Conservation (phyloP, 2,329 filamentous ascomycete genomes). For the Cadophora gregata region DNA sequence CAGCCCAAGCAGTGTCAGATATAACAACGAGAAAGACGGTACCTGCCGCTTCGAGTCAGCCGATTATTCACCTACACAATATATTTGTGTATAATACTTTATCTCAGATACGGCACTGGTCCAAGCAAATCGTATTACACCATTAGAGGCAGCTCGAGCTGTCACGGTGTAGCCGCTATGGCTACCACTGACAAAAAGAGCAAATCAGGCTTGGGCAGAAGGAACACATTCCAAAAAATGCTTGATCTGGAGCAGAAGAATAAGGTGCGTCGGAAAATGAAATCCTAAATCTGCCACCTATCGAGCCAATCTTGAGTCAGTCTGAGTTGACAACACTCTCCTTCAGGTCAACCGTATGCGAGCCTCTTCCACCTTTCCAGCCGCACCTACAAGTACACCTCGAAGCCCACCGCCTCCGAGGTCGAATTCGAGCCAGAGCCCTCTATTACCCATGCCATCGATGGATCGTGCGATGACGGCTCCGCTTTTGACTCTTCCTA, state of each 20-base stretch:
- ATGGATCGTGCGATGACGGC: conserved; percentile 36
- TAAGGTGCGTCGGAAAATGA: conserved; percentile 54
- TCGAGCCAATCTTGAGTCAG: conserved; percentile 37
- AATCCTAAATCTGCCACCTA: conserved; percentile 33
- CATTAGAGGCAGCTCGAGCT: conserved; percentile 13
- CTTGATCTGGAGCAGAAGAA: conserved; percentile 63
- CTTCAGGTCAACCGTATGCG: conserved; percentile 49
- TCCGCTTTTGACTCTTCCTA: conserved; percentile 32
- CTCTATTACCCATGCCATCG: conserved; percentile 22
- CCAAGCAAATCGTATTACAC: conserved; percentile 11
- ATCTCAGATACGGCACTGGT: conserved; percentile 12
- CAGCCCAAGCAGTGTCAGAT: background rate
- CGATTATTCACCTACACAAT: conserved; percentile 4
- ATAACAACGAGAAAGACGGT: background rate
- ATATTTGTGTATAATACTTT: conserved; percentile 11
- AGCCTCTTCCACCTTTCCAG: conserved; percentile 29
- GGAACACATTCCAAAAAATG: conserved; percentile 57
- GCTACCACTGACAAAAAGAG: conserved; percentile 25
- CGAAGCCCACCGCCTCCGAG: conserved; percentile 20
- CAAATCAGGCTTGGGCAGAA: conserved; percentile 27
- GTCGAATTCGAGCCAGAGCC: conserved; percentile 26
- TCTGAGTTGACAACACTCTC: conserved; percentile 40
- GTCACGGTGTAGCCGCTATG: conserved; percentile 24
- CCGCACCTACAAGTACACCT: conserved; percentile 26
- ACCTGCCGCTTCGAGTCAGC: background rate